These are phyloP conservation scores for Aspergillus udagawae DNA, from an alignment of 2,329 filamentous ascomycete genomes.

Conservation along the genomic window DNA sequence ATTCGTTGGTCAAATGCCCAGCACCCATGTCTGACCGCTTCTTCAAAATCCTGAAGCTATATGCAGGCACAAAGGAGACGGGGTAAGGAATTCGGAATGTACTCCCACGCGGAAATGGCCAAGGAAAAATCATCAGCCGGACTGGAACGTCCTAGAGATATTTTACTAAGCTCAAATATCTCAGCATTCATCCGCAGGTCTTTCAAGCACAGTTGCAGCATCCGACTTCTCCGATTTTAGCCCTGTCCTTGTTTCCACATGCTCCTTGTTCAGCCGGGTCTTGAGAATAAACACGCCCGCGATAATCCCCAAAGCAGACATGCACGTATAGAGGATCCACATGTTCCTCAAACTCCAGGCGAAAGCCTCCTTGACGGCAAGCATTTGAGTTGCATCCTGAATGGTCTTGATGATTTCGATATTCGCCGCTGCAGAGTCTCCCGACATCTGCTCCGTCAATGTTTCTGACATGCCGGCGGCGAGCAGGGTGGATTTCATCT, in stretches of 20 bases:
- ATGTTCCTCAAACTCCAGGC: conserved; percentile 45
- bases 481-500: conserved; percentile 39
- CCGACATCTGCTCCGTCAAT: conserved; percentile 31
- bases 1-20: too few species aligned
- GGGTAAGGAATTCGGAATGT: too few species aligned
- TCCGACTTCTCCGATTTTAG: conserved; percentile 29
- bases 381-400: conserved; percentile 33
- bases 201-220: conserved; percentile 8
- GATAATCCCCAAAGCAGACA: conserved; percentile 22
- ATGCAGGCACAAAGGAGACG: too few species aligned
- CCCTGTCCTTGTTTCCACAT: conserved; percentile 19
- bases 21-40: too few species aligned
- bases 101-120: too few species aligned
- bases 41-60: too few species aligned
- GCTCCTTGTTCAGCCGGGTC: conserved; percentile 16
- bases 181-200: background rate
- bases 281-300: conserved; percentile 29
- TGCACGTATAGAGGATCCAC: conserved; percentile 41
- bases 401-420: conserved; percentile 42
- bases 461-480: conserved; percentile 42
- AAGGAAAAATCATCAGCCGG: too few species aligned
- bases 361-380: conserved; percentile 44
- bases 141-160: too few species aligned
- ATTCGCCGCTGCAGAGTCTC: conserved; percentile 45
- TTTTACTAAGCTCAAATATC: too few species aligned